Base-by-base conservation (phyloP, 2,329 filamentous ascomycete species). In the Colletotrichum orchidophilum region DNA sequence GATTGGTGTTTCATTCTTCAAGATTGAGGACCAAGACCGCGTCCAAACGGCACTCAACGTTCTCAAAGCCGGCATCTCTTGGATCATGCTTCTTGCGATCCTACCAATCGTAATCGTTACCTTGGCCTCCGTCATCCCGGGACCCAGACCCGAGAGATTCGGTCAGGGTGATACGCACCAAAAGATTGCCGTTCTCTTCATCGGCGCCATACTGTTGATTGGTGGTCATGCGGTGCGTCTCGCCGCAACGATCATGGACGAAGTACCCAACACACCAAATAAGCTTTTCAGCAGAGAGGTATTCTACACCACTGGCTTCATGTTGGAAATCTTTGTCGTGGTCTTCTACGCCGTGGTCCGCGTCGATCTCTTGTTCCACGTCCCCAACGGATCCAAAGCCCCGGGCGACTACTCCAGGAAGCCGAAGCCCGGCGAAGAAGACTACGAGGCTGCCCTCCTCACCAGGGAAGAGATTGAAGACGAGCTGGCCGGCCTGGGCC, bases 361-460 rank as follows among this genome's bases (percentile, higher is more conserved):
- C n/a, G 71, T 80, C 27, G 78, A 80, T 42, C 58, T 76, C 3
- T 53, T 76, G 11, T 80, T 79, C 72, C 76, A 79, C 71, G 72
- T 80, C 5, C 78, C 78, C 39, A 74, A 80, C 49, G 78, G 78
- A 12, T 74, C 75, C 21, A 74, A 73, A 24, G 64, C 55, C 3
- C 76, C 76, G 0, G 77, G 77, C 13, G 76, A 77, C 54, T 77
- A 77, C 61, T 74, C 74, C 67, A 84, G 85, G 74, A 83, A 82
- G 50, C 85, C 84, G 3, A 89, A 87, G n/a, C 86, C 85, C 2
- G 53, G 81, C 85, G 11, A 76, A 57, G 68, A 70, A 1, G 71
- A 63, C 12, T 71, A 71, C 13, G 68, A 71, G 2, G 64, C 68
- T 6, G 68, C 68, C 0, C 64, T 71, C n/a, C 68, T 71, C 11